Evolutionary conservation across 495 filamentous ascomycete species (phyloP), one percentile per base, ranked within the genome.

Genomic region (Letharia columbiana): DNA sequence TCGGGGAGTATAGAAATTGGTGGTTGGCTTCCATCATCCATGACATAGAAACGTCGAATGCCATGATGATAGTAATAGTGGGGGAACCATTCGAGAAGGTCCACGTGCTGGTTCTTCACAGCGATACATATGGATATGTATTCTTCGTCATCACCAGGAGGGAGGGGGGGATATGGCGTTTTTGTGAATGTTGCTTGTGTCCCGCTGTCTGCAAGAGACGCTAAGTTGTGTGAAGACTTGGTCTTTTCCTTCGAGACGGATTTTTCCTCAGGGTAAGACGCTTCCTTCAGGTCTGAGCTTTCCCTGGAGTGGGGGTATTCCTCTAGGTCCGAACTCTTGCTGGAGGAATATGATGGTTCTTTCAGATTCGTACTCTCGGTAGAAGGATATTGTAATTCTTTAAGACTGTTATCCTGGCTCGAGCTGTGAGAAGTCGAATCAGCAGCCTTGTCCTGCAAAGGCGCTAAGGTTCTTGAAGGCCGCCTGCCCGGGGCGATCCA

Each of bases 11-110:
- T 50, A n/a, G 63, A 67, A 49, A 73, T 61, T 28, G 66, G 64
- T 12, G 70, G 68, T 3, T 59, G 31, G 50, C 70, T 70, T 20
- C 70, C 66, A 63, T 73, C 70, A 54, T 73, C 72, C 70, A 72
- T 70, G 56, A 73, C 66, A 60, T 73, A 73, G 54, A 73, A 72
- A n/a, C 72, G 66, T 18, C 62, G 54, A 61, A 73, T 69, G 31
- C 72, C 72, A 41, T 69, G 58, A 50, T 73, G 72, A 47, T 71
- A 63, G 52, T 73, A 73, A 47, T 73, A 71, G 45, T 73, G 70
- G 12, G 60, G 52, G 8, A 73, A 65, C 39, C 67, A 72, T 45
- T 73, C 70, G 1, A 50, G 58, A 12, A 73, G 66, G 41, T 73
- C 72, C 8, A 28, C 28, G 20, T 44, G 15, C 45, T 72, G 70